A percentile compares a stretch with the other conserved stretches of the same genome.
phyloP scores from a whole-genome alignment of 129 eudicot species.

The Helianthus tuberosus region DNA sequence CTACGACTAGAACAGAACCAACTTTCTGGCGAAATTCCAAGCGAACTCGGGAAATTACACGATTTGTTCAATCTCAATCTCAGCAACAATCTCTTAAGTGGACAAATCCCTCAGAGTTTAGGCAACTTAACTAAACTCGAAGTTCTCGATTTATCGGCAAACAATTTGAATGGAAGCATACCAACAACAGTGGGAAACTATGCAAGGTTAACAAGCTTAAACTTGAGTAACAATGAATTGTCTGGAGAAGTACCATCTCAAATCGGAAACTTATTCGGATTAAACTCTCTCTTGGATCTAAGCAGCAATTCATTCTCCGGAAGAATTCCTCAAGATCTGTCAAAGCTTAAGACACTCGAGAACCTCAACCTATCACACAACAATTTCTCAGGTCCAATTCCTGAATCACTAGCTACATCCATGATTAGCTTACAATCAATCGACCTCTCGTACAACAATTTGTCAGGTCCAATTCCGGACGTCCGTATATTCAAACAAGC shows the following conservation, averaged over 20 bases:
- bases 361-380: conserved; percentile 75
- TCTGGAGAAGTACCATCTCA: conserved; percentile 61
- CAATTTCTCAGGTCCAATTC: conserved; percentile 69
- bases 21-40: conserved; percentile 66
- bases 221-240: conserved; percentile 60
- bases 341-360: conserved; percentile 53
- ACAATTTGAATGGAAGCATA: conserved; percentile 58
- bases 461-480: conserved; percentile 67
- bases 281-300: conserved; percentile 63
- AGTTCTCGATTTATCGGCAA: conserved; percentile 68
- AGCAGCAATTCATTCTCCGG: conserved; percentile 77
- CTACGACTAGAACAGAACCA: conserved; percentile 61
- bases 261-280: conserved; percentile 55
- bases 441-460: conserved; percentile 69
- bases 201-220: conserved; percentile 47
- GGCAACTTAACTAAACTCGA: conserved; percentile 52
- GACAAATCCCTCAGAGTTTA: conserved; percentile 55
- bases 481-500: conserved; percentile 44
- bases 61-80: conserved; percentile 49
- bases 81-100: conserved; percentile 65
- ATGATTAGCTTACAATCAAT: conserved; percentile 64
- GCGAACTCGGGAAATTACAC: conserved; percentile 48
- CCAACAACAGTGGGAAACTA: conserved; percentile 57
- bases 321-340: conserved; percentile 58
- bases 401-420: conserved; percentile 48